Conservation (phyloP, 805 yeast genomes). For the Sugiyamaella mastotermitis region DNA sequence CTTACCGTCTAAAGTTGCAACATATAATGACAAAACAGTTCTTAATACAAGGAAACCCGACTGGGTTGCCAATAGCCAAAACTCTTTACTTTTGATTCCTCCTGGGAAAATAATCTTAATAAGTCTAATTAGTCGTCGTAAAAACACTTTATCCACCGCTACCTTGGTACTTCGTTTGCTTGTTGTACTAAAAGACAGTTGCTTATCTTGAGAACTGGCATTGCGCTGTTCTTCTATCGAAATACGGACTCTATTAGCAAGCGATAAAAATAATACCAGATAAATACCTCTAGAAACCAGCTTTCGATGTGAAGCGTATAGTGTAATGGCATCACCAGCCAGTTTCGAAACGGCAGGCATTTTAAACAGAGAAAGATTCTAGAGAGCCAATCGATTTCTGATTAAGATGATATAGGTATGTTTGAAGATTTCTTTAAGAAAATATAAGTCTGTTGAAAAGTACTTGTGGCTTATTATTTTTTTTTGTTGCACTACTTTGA, state of each 20-base stretch:
- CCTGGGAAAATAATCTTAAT: conserved; percentile 31
- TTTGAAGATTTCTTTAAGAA: too few relatives aligned
- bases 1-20: conserved; percentile 81
- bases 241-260: conserved; percentile 17
- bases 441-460: too few relatives aligned
- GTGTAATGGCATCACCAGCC: conserved; percentile 12
- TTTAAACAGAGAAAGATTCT: too few relatives aligned
- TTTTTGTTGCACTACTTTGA: too few relatives aligned
- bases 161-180: conserved; percentile 18
- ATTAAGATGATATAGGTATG: too few relatives aligned
- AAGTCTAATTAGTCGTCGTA: conserved; percentile 24
- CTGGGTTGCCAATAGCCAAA: conserved; percentile 43
- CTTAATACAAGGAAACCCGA: conserved; percentile 55
- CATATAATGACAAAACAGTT: conserved; percentile 70
- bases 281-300: conserved; percentile 19
- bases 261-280: conserved; percentile 17
- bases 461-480: too few relatives aligned
- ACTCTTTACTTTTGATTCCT: conserved; percentile 26
- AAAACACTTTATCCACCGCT: conserved; percentile 28
- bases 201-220: conserved; percentile 4
- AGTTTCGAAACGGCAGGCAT: conserved; percentile 15
- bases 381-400: too few relatives aligned
- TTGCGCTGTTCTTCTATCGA: conserved; percentile 16
- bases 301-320: conserved; percentile 18
- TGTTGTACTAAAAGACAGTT: conserved; percentile 1